phyloP scores from a whole-genome alignment of 75 land plant genomes.

The Pinus albicaulis region DNA sequence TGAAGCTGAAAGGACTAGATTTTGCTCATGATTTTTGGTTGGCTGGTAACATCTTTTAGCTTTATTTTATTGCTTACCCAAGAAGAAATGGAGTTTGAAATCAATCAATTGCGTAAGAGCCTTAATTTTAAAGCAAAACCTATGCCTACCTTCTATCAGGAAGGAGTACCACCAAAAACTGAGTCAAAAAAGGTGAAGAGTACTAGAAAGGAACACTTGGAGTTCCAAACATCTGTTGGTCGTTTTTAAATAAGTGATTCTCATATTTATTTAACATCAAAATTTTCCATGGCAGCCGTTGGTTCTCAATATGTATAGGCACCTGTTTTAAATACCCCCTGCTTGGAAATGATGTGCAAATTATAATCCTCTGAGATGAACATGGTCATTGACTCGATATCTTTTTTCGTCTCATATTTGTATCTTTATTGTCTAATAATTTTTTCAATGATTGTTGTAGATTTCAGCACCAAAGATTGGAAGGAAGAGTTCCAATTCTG shows the following conservation, averaged over 20 bases:
- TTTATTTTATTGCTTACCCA: constrained; percentile 13
- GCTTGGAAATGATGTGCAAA: not conserved
- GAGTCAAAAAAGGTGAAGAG: constrained; percentile 25
- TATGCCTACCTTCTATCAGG: constrained; percentile 51
- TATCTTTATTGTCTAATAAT: not conserved
- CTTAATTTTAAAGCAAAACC: constrained; percentile 61
- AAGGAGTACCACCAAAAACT: constrained; percentile 20
- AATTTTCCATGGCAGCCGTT: not conserved
- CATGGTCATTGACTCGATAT: not conserved
- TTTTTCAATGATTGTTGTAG: not conserved
- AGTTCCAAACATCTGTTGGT: not conserved
- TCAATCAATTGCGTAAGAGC: constrained; percentile 40
- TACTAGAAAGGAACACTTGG: too few relatives aligned
- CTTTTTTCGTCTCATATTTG: not conserved
- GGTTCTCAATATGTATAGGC: not conserved
- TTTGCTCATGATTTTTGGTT: not conserved
- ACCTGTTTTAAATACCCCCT: not conserved
- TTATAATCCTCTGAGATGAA: not conserved
- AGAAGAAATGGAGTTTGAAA: constrained; percentile 42
- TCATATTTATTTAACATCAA: not conserved
- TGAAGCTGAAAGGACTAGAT: not conserved
- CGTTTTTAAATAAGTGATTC: not conserved
- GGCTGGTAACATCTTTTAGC: not conserved
- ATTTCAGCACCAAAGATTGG: not conserved
- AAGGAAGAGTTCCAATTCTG: constrained; percentile 4